These are phyloP conservation scores for Pilaira anomala DNA, from an alignment of 192 early-diverging fungal genomes.

Conservation along the genomic window DNA sequence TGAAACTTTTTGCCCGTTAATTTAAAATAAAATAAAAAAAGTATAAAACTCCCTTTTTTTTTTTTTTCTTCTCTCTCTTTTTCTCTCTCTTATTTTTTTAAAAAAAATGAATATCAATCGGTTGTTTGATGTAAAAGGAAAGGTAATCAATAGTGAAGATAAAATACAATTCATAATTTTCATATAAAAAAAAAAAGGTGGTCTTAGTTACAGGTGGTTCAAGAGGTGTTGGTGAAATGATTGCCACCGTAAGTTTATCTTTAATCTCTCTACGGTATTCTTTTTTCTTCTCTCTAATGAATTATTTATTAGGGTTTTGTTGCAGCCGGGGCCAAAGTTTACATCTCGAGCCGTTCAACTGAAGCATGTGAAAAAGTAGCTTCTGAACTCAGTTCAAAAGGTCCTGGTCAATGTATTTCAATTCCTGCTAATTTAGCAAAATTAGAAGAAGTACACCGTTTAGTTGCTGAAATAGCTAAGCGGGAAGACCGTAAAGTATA, in stretches of 20 bases:
- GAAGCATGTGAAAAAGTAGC: conserved; percentile 62
- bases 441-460: conserved; percentile 48
- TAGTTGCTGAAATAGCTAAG: conserved; percentile 54
- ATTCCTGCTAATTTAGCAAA: conserved; percentile 72
- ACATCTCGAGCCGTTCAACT: conserved; percentile 82
- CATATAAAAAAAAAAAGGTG: conserved; percentile 25
- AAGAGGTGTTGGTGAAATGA: conserved; percentile 58
- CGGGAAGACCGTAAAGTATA: conserved; percentile 55
- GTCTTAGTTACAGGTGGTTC: conserved; percentile 81
- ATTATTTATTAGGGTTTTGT: conserved; percentile 60
- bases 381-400: conserved; percentile 59
- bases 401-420: conserved; percentile 70
- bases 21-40: no score
- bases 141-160: no score
- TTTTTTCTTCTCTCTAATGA: no score
- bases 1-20: no score
- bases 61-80: no score
- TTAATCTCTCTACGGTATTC: no score
- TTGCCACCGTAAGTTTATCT: conserved; percentile 44
- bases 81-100: no score
- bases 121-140: no score
- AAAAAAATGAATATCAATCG: no score
- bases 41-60: no score
- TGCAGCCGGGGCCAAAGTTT: conserved; percentile 87
- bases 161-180: no score